Evolutionary conservation across 805 yeast species (phyloP).

Genomic region (Osmozyma mogii): DNA sequence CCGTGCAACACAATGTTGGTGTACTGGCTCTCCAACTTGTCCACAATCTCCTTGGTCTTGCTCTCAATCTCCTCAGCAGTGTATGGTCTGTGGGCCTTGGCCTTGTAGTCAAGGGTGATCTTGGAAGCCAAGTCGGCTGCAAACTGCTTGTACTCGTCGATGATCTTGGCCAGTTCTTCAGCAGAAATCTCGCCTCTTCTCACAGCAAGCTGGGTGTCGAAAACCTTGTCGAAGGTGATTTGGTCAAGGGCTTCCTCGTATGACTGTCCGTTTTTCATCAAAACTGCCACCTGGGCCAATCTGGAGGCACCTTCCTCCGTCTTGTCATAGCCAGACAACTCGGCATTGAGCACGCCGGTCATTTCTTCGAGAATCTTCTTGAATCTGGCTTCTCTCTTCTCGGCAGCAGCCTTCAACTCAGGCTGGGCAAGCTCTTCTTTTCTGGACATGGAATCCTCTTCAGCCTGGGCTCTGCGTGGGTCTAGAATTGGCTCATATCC

Average conservation of each 20-base stretch:
- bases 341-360: too few species aligned
- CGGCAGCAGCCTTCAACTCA: conserved; percentile 33
- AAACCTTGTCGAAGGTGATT: conserved; percentile 44
- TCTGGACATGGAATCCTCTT: conserved; percentile 56
- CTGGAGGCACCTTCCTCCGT: conserved; percentile 41
- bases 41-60: conserved; percentile 14
- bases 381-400: conserved; percentile 29
- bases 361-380: conserved; percentile 10
- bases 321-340: conserved; percentile 3
- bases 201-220: conserved; percentile 35
- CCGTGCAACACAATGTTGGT: conserved; percentile 20
- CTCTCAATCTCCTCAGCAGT: conserved; percentile 20
- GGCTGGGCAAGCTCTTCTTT: conserved; percentile 57
- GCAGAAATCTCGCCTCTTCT: conserved; percentile 28
- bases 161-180: conserved; percentile 15
- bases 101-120: conserved; percentile 41
- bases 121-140: conserved; percentile 34
- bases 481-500: conserved; percentile 56
- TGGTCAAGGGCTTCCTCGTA: conserved; percentile 50
- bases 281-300: conserved; percentile 38
- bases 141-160: conserved; percentile 27
- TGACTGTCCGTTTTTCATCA: conserved; percentile 50
- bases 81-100: conserved; percentile 32
- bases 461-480: conserved; percentile 43
- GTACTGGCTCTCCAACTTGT: conserved; percentile 14